Conservation (phyloP, 2,329 filamentous ascomycete genomes). For the Aureobasidium sp. region DNA sequence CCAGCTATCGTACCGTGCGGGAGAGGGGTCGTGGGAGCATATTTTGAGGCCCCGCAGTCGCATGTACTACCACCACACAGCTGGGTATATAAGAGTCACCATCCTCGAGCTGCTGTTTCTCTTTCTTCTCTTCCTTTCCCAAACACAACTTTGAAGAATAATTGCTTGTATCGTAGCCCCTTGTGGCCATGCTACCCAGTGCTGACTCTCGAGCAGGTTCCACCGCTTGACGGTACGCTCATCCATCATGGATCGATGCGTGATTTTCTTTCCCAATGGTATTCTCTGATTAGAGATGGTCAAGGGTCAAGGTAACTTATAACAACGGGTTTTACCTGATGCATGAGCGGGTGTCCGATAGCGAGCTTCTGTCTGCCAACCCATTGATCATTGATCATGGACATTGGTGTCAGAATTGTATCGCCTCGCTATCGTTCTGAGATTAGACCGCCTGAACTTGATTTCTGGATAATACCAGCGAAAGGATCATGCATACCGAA, state of each 20-base stretch:
- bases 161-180: constrained; percentile 9
- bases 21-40: constrained; percentile 4
- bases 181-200: background rate
- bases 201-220: constrained; percentile 13
- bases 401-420: constrained; percentile 8
- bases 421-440: constrained; percentile 50
- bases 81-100: constrained; percentile 5
- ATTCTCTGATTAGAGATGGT: constrained; percentile 18
- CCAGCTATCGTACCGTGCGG: background rate
- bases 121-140: background rate
- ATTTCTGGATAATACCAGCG: constrained; percentile 97
- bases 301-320: constrained; percentile 23
- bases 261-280: constrained; percentile 17
- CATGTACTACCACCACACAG: background rate
- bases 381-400: constrained; percentile 15
- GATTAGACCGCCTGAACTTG: constrained; percentile 94
- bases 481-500: constrained; percentile 85
- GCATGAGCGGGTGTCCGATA: constrained; percentile 25
- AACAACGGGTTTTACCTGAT: constrained; percentile 18
- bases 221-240: constrained; percentile 11
- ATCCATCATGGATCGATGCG: constrained; percentile 17
- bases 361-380: constrained; percentile 12
- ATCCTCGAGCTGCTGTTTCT: background rate
- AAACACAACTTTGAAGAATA: background rate
- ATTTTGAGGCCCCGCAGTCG: constrained; percentile 4